These are phyloP conservation scores for Fusarium musae DNA, from an alignment of 2,329 filamentous ascomycete genomes.

Conservation along the genomic window DNA sequence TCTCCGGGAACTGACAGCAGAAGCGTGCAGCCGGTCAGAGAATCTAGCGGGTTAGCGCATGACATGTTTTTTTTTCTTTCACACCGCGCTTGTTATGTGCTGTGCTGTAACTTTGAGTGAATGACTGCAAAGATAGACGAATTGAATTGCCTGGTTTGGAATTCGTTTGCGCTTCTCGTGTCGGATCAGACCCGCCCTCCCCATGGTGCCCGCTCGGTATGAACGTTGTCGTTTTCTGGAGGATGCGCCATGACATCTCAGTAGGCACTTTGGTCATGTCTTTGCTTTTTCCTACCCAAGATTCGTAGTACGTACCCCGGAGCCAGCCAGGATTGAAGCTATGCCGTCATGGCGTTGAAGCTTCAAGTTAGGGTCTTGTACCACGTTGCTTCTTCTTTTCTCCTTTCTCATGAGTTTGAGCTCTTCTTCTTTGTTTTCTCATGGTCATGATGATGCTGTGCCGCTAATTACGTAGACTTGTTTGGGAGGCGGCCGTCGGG, in stretches of 20 bases:
- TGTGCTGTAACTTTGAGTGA: neutral
- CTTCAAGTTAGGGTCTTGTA: conserved; percentile 3
- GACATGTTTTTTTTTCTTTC: conserved; percentile 8
- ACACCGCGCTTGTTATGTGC: conserved; percentile 8
- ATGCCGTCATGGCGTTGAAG: conserved; percentile 33
- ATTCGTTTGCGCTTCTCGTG: conserved; percentile 16
- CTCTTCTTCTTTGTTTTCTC: conserved; percentile 22
- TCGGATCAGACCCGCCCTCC: conserved; percentile 29
- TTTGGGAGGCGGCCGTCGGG: conserved; percentile 7
- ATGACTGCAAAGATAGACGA: conserved; percentile 13
- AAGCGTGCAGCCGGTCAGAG: conserved; percentile 36
- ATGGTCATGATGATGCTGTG: conserved; percentile 20
- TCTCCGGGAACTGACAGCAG: conserved; percentile 33
- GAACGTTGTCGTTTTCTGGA: neutral
- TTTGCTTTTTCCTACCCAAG: conserved; percentile 19
- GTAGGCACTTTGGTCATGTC: neutral
- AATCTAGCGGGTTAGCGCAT: conserved; percentile 34
- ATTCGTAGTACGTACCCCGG: conserved; percentile 25
- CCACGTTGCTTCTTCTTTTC: conserved; percentile 29
- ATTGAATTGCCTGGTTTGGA: conserved; percentile 27
- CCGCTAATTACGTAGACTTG: conserved; percentile 36
- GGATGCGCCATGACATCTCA: conserved; percentile 32
- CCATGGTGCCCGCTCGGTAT: conserved; percentile 12
- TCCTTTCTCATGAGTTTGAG: neutral
- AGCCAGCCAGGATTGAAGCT: conserved; percentile 20